Conservation (phyloP, 306 rosid genomes). For the Sindora glabra region DNA sequence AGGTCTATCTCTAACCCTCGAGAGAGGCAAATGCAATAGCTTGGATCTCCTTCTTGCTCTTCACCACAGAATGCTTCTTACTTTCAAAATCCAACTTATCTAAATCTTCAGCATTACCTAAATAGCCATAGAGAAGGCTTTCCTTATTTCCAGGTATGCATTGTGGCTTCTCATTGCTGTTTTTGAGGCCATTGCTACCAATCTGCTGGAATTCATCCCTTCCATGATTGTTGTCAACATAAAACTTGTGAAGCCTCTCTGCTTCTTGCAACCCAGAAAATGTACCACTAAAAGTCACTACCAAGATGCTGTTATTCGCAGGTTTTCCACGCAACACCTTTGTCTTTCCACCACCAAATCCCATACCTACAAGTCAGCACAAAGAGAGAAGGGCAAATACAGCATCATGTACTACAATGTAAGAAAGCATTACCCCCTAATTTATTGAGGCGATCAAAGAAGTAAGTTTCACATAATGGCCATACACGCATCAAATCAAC, state of each 20-base stretch:
- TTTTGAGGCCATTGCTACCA: neutral
- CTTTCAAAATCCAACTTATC: constrained; percentile 27
- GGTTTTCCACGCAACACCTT: constrained; percentile 26
- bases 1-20: neutral
- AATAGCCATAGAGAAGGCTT: constrained; percentile 25
- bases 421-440: neutral
- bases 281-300: constrained; percentile 24
- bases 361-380: constrained; percentile 19
- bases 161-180: constrained; percentile 1
- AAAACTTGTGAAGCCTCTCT: constrained; percentile 24
- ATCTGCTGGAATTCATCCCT: constrained; percentile 10
- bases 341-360: constrained; percentile 22
- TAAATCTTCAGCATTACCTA: constrained; percentile 27
- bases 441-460: neutral
- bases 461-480: neutral
- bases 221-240: constrained; percentile 21
- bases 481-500: neutral
- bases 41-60: constrained; percentile 35
- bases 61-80: constrained; percentile 18
- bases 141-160: neutral
- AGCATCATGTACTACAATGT: neutral
- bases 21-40: constrained; percentile 10
- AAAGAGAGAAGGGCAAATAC: neutral
- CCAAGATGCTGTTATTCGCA: constrained; percentile 19
- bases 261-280: constrained; percentile 31